Evolutionary conservation across 2,329 filamentous ascomycete species (phyloP), one percentile per base, ranked within the genome.

Genomic region (Dactylonectria estremocensis): DNA sequence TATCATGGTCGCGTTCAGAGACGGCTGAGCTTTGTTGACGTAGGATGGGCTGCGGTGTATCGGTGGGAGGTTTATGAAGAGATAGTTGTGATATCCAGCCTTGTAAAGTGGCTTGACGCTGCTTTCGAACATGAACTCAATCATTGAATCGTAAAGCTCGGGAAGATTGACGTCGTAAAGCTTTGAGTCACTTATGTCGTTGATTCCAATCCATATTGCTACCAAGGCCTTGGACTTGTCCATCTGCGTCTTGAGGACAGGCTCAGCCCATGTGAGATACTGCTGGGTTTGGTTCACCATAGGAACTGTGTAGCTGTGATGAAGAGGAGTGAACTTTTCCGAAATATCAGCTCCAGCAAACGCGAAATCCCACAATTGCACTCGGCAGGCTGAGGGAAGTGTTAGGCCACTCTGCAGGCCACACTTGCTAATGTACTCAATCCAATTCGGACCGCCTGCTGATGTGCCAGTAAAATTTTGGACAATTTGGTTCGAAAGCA

Each of bases 281-380:
- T 68, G 66, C 31, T 64, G 66, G 6, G 66, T 68, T 40, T 68
- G 61, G 28, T 68, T 68, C 31, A 68, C 56, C 4, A 68, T 14
- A 0, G 66, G 61, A 7, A 64, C 33, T 2, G 66, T 68, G 9
- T 54, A 65, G 4, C 40, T 28, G 46, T 65, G 61, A 13, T 68
- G 66, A 10, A 65, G 43, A 14, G 61, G 61, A 8, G 57, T 57
- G 20, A 68, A 68, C 2, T 40, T 33, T n/a, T 64, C 61, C 0
- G 66, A 52, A 6, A 45, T 48, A 48, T 61, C 35, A 1, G 61
- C 55, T 18, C 66, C 66, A 16, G 61, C 66, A 48, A 64, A 68
- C 1, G 66, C 66, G 22, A 68, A 64, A 24, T 68, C 46, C 66
- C 66, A 68, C 8, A 68, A 16, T 24, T 63, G 66, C 11, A 68